Evolutionary conservation across 1,139 yeast genomes (phyloP).

Genomic region (Yamadazyma oceani): DNA sequence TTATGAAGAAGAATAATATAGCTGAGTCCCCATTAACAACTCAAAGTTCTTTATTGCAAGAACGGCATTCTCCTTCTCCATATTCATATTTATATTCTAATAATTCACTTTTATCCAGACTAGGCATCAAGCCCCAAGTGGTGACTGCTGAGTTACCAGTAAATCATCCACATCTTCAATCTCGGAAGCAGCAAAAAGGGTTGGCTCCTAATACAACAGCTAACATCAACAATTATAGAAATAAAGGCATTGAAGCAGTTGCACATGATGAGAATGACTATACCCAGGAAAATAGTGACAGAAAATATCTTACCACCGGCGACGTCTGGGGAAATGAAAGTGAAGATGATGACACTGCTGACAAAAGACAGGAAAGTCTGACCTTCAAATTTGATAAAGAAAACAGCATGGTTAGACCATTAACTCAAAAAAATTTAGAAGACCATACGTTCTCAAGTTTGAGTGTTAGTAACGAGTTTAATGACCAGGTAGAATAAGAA

Average conservation of each 20-base stretch:
- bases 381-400: slow-evolving; percentile 14
- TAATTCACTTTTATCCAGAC: slow-evolving; percentile 35
- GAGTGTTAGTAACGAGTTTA: slow-evolving; percentile 17
- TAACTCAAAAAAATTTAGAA: slow-evolving; percentile 36
- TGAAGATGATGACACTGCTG: slow-evolving; percentile 2
- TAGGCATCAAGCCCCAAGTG: slow-evolving; percentile 48
- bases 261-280: slow-evolving; percentile 1
- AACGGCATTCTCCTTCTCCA: slow-evolving; percentile 25
- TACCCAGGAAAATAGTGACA: neutral
- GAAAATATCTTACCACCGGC: no score
- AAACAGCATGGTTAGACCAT: slow-evolving; percentile 17
- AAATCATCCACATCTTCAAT: slow-evolving; percentile 1
- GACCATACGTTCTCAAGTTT: slow-evolving; percentile 27
- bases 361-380: slow-evolving; percentile 8
- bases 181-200: slow-evolving; percentile 6
- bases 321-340: no score
- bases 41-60: slow-evolving; percentile 31
- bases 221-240: slow-evolving; percentile 10
- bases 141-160: slow-evolving; percentile 23
- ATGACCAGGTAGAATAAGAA: slow-evolving; percentile 30
- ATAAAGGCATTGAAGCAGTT: slow-evolving; percentile 2
- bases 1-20: slow-evolving; percentile 26
- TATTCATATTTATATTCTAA: slow-evolving; percentile 36
- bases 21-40: slow-evolving; percentile 38
- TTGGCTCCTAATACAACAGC: slow-evolving; percentile 12